Base-by-base conservation (phyloP, 2,329 filamentous ascomycete species). In the Davidsoniella neocaledoniae region DNA sequence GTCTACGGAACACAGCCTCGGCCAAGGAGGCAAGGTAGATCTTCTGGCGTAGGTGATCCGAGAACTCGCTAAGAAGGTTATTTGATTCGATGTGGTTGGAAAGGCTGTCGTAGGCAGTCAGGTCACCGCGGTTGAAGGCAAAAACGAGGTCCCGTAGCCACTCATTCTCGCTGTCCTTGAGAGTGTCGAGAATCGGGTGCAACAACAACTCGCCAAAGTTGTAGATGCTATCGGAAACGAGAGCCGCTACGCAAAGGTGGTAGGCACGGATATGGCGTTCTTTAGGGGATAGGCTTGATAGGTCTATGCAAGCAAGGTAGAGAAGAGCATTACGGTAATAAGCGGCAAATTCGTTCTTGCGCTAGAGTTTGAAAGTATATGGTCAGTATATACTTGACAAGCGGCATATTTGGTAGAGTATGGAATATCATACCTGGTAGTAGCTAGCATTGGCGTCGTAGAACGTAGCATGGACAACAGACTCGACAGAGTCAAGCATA, bases 161-260 rank as follows among this genome's bases (percentile, higher is more conserved):
- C 47, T 79, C 72, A 62, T 93, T 77, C 40, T 81, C 75, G 58
- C 81, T 77, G 60, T 72, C 72, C 21, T 63, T 62, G 48, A 98
- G 77, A 17, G 83, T 81, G 61, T 94, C 85, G 55, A 98, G 80
- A 61, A 98, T 94, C 3, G 91, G 91, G 64, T 98, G 91, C 57
- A 98, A 77, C 29, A 98, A 78, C n/a, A 98, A 81, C 71, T 98
- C 91, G 64, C 91, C 91, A 59, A 98, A 98, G 72, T 98, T 98
- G 77, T 98, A 96, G 69, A 96, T 98, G 59, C 79, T 86, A 60
- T 90, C 85, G 46, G 88, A 95, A 38, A 95, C 84, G 7, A 98
- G 75, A 8, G 91, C 91, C 25, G 91, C 87, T 49, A 96, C 81
- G 61, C 84, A 84, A 55, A 98, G 80, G 64, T 95, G 87, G 68